Evolutionary conservation across 768 basidiomycete species (phyloP).

Genomic region (Phylloporus arenicola): DNA sequence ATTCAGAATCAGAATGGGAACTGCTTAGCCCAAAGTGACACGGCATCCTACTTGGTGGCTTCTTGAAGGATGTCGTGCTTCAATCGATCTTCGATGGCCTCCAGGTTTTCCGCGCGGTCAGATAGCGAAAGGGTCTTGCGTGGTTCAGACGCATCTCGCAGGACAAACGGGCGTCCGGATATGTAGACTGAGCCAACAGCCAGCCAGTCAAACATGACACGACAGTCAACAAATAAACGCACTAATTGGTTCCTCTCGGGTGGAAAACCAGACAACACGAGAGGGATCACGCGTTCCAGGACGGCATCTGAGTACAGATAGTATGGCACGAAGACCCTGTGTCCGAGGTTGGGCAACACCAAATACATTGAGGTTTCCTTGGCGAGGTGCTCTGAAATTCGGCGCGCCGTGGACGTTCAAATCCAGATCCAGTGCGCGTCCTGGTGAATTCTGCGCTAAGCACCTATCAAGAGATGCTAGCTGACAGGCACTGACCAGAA

Average conservation of each 20-base stretch:
- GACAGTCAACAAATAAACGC: slow-evolving; percentile 23
- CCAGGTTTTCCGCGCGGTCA: slow-evolving; percentile 91
- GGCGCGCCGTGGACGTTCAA: slow-evolving; percentile 92
- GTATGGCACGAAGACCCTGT: slow-evolving; percentile 83
- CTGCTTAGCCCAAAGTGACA: neutral
- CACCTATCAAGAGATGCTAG: neutral
- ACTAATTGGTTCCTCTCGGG: slow-evolving; percentile 94
- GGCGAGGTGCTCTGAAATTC: slow-evolving; percentile 83
- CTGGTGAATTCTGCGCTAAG: slow-evolving; percentile 33
- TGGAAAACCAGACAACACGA: slow-evolving; percentile 92
- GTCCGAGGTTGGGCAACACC: slow-evolving; percentile 94
- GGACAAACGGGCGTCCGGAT: slow-evolving; percentile 87
- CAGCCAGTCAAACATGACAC: neutral
- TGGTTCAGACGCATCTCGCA: slow-evolving; percentile 83
- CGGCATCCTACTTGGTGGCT: slow-evolving; percentile 49
- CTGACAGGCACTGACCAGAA: slow-evolving; percentile 44
- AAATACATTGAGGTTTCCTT: slow-evolving; percentile 82
- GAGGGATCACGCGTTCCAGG: slow-evolving; percentile 59
- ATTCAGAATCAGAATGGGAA: slow-evolving; percentile 7
- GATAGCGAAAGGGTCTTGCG: slow-evolving; percentile 74
- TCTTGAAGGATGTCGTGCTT: slow-evolving; percentile 91
- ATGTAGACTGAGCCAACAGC: slow-evolving; percentile 56
- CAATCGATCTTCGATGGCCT: slow-evolving; percentile 83
- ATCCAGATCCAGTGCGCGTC: slow-evolving; percentile 85
- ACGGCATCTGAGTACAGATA: slow-evolving; percentile 75